Percentiles rank a stretch among this genome's conserved stretches.
phyloP scores from a whole-genome alignment of 2,329 filamentous ascomycete species.

The Colletotrichum sp. region DNA sequence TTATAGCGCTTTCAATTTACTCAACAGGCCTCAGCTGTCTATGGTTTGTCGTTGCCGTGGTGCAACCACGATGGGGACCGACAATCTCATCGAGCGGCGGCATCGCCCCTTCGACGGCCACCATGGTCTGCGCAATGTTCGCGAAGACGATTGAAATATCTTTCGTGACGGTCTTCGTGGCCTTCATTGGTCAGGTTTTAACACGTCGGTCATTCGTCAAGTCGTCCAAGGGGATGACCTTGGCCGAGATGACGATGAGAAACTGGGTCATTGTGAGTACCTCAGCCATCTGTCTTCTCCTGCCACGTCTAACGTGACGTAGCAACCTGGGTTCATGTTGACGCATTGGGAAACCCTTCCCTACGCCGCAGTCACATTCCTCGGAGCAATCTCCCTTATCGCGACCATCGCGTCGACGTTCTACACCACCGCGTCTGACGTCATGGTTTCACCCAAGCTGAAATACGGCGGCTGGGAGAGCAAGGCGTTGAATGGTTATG shows the following conservation, averaged over 20 bases:
- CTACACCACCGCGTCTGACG: constrained; percentile 79
- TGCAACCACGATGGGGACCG: constrained; percentile 66
- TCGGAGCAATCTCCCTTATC: constrained; percentile 68
- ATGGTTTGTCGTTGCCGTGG: constrained; percentile 68
- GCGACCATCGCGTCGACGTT: constrained; percentile 71
- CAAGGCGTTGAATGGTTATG: constrained; percentile 56
- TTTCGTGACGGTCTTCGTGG: constrained; percentile 79
- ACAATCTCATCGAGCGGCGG: constrained; percentile 57
- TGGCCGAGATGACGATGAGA: constrained; percentile 80
- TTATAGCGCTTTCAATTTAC: constrained; percentile 60
- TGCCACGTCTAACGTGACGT: neutral
- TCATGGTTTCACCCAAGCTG: constrained; percentile 76
- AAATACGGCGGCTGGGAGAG: constrained; percentile 59
- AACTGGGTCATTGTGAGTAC: constrained; percentile 66
- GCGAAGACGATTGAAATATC: constrained; percentile 80
- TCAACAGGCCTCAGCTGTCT: constrained; percentile 68
- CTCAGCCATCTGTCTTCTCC: neutral
- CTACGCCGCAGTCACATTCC: constrained; percentile 65
- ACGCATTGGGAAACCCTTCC: constrained; percentile 70
- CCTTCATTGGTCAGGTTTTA: constrained; percentile 76
- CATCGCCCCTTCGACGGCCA: constrained; percentile 68
- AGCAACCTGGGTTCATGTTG: constrained; percentile 73
- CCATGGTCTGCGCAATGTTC: constrained; percentile 69
- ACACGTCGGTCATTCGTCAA: constrained; percentile 71
- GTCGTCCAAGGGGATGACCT: constrained; percentile 67